Evolutionary conservation across 2,329 filamentous ascomycete genomes (phyloP).

Genomic region (Fusarium penzigii): DNA sequence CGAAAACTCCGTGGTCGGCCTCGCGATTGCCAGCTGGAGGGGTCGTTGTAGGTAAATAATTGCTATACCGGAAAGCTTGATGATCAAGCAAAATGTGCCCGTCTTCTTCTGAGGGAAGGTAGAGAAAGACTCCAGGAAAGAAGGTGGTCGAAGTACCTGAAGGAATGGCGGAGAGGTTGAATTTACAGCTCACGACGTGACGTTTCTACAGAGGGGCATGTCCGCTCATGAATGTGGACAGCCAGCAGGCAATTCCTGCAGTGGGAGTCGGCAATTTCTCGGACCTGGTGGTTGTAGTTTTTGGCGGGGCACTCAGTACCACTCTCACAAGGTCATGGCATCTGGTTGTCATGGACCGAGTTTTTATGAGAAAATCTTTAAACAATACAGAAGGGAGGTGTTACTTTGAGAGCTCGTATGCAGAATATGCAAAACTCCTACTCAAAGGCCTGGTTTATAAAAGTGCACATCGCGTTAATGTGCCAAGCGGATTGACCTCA

Average conservation of each 20-base stretch:
- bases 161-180: constrained; percentile 6
- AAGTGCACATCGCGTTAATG: not conserved
- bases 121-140: constrained; percentile 8
- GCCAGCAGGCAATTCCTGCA: constrained; percentile 27
- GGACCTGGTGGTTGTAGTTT: constrained; percentile 24
- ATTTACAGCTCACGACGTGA: constrained; percentile 15
- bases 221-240: constrained; percentile 24
- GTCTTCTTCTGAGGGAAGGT: not conserved
- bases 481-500: not conserved
- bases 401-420: not conserved
- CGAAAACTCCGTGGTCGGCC: not conserved
- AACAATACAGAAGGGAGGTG: not conserved
- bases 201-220: constrained; percentile 1
- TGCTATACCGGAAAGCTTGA: not conserved
- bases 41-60: not conserved
- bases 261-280: constrained; percentile 31
- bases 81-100: not conserved
- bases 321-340: too few species aligned
- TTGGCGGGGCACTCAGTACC: constrained; percentile 17
- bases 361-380: not conserved
- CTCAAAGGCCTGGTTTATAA: not conserved
- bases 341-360: too few species aligned
- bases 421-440: not conserved
- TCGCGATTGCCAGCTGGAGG: not conserved
- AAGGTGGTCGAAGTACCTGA: constrained; percentile 13